Percentiles rank a stretch among this genome's conserved stretches.
phyloP scores from a whole-genome alignment of 176 grass and related monocot genomes.

The Panicum miliaceum region DNA sequence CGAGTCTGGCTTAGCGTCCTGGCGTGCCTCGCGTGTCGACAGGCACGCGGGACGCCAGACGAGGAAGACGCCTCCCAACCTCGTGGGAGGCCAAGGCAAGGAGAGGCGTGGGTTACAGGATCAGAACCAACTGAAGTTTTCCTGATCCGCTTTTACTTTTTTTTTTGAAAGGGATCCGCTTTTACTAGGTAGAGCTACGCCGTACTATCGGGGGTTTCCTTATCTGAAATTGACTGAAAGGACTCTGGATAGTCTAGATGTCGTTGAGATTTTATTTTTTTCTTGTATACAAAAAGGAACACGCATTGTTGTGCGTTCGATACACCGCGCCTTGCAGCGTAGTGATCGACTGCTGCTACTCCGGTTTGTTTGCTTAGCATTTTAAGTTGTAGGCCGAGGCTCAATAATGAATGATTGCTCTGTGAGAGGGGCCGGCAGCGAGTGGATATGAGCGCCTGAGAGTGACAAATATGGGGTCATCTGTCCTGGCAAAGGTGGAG shows the following conservation, averaged over 20 bases:
- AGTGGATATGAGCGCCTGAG: neutral
- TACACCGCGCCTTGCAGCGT: too few species aligned
- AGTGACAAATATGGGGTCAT: neutral
- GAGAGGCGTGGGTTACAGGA: neutral
- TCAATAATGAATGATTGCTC: neutral
- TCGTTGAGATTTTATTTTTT: too few species aligned
- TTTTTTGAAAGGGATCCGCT: too few species aligned
- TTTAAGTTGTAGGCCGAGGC: neutral
- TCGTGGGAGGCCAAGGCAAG: neutral
- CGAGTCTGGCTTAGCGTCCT: neutral
- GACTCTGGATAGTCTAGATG: too few species aligned
- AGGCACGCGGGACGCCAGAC: neutral
- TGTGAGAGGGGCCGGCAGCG: neutral
- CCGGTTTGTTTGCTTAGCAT: too few species aligned
- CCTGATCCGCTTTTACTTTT: neutral
- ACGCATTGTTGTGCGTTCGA: neutral
- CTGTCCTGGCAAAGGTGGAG: neutral
- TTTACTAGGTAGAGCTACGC: too few species aligned
- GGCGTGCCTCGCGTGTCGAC: neutral
- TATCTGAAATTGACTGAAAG: neutral
- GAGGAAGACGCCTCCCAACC: neutral
- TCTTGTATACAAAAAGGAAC: too few species aligned
- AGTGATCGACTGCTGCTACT: too few species aligned
- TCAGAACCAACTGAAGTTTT: neutral
- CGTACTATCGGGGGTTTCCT: too few species aligned